A percentile compares a stretch with the other conserved stretches of the same genome.
phyloP scores from a whole-genome alignment of 176 grass and related monocot species.

The Zizania latifolia region DNA sequence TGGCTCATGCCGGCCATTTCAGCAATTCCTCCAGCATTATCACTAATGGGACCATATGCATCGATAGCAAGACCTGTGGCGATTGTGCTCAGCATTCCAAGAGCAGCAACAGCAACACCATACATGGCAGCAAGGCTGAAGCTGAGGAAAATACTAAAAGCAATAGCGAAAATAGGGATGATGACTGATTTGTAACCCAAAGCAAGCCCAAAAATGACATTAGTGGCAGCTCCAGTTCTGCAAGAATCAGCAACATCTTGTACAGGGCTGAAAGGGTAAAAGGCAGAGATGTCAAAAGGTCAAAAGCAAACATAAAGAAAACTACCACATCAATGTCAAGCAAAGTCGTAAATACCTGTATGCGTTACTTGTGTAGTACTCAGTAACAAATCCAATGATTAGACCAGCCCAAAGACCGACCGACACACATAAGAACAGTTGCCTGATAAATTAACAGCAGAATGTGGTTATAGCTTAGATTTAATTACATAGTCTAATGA shows the following conservation, averaged over 20 bases:
- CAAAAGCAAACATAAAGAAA: neutral
- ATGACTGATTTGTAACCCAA: conserved; percentile 67
- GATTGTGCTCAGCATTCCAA: conserved; percentile 68
- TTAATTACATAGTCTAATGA: neutral
- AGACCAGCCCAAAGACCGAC: conserved; percentile 61
- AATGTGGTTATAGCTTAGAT: neutral
- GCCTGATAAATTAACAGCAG: conserved; percentile 31
- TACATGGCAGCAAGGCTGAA: conserved; percentile 71
- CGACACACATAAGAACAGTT: conserved; percentile 54
- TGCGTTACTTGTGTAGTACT: conserved; percentile 63
- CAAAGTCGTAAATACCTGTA: conserved; percentile 31
- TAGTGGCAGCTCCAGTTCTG: conserved; percentile 64
- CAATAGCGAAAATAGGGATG: conserved; percentile 59
- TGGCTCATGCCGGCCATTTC: conserved; percentile 70
- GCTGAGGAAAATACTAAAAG: conserved; percentile 48
- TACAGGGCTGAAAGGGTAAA: conserved; percentile 46
- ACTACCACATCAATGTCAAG: neutral
- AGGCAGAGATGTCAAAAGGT: neutral
- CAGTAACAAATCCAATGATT: conserved; percentile 51
- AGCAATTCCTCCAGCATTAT: conserved; percentile 61
- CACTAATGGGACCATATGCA: conserved; percentile 61
- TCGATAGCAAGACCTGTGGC: conserved; percentile 60
- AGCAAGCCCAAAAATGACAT: conserved; percentile 59
- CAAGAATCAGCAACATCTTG: conserved; percentile 60
- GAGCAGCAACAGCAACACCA: conserved; percentile 60